Conservation (phyloP, 106 monocot species). For the Apostasia shenzhenica region DNA sequence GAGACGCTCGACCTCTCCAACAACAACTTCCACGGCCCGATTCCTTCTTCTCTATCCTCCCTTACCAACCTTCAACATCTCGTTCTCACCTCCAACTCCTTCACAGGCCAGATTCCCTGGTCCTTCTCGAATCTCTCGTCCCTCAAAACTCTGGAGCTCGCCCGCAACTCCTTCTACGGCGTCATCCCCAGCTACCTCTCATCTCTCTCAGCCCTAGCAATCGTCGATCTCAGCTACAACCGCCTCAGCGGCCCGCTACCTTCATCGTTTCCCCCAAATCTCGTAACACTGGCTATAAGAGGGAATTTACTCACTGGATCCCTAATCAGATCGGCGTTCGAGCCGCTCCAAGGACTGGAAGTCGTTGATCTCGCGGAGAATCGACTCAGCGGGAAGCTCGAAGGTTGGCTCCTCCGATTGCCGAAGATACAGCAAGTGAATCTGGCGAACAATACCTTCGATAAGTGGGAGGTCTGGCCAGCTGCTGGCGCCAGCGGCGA, state of each 20-base stretch:
- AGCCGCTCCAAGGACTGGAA: constrained; percentile 20
- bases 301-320: constrained; percentile 31
- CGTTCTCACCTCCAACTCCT: constrained; percentile 30
- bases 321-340: constrained; percentile 21
- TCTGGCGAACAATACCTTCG: constrained; percentile 54
- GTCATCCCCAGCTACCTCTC: constrained; percentile 15
- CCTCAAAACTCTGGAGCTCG: constrained; percentile 29
- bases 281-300: constrained; percentile 34
- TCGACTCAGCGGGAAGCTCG: constrained; percentile 28
- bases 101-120: constrained; percentile 30
- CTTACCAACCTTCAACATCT: constrained; percentile 30
- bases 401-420: constrained; percentile 48
- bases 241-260: constrained; percentile 25
- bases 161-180: constrained; percentile 34
- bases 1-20: constrained; percentile 35
- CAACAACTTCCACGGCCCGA: constrained; percentile 38
- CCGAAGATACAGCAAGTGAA: constrained; percentile 62
- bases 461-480: constrained; percentile 6
- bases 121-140: constrained; percentile 17
- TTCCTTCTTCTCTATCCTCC: constrained; percentile 17
- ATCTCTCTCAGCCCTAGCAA: constrained; percentile 10
- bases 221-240: constrained; percentile 50
- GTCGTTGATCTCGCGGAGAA: constrained; percentile 47
- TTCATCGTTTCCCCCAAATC: constrained; percentile 27
- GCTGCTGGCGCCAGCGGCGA: background rate